phyloP scores from a whole-genome alignment of 441 rosid genomes.

The Erodium texanum region DNA sequence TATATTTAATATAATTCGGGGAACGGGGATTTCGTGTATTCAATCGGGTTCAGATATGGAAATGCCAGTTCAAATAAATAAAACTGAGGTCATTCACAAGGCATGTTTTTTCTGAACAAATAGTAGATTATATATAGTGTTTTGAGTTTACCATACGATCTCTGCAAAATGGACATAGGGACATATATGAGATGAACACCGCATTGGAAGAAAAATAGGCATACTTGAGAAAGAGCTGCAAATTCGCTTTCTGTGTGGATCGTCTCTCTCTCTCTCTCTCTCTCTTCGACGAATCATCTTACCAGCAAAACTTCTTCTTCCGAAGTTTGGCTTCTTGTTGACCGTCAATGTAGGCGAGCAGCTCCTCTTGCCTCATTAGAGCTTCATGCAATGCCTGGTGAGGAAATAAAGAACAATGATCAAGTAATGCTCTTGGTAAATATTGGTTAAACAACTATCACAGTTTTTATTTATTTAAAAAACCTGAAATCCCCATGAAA shows the following conservation, averaged over 20 bases:
- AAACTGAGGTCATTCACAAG: background rate
- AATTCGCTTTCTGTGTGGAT: background rate
- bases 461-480: no score
- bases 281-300: background rate
- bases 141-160: no score
- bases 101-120: no score
- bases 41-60: no score
- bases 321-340: slow-evolving; percentile 59
- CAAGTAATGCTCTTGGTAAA: background rate
- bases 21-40: no score
- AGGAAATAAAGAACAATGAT: background rate
- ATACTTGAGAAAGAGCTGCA: background rate
- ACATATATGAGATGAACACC: no score
- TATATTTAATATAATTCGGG: no score
- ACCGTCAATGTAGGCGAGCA: slow-evolving; percentile 76
- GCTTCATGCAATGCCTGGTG: slow-evolving; percentile 77
- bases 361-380: slow-evolving; percentile 85
- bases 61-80: no score
- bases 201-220: background rate
- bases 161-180: no score
- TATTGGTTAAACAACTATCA: no score
- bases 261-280: background rate
- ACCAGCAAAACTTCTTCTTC: slow-evolving; percentile 15
- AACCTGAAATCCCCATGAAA: no score
- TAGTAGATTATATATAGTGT: no score